Percentiles rank a stretch among this genome's conserved stretches.
Evolutionary conservation across 1,284 basidiomycete species (phyloP).

Genomic region (Leccinum pachyderme): DNA sequence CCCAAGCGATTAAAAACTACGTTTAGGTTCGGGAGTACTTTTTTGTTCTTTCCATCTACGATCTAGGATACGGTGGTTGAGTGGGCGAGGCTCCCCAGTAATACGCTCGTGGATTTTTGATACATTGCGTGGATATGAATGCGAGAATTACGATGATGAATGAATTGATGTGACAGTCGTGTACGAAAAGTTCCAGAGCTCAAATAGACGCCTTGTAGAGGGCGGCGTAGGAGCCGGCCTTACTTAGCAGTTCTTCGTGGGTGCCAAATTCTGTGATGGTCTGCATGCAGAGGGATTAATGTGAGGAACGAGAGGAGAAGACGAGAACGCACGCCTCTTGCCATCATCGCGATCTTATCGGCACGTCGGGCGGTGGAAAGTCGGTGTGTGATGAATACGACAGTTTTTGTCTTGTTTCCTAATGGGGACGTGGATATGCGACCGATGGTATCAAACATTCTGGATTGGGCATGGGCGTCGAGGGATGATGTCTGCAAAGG

Average conservation of each 20-base stretch:
- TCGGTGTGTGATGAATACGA: slow-evolving; percentile 83
- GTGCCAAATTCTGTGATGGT: slow-evolving; percentile 78
- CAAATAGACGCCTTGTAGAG: slow-evolving; percentile 68
- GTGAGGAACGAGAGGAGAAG: slow-evolving; percentile 12
- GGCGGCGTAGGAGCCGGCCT: slow-evolving; percentile 63
- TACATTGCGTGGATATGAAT: slow-evolving; percentile 30
- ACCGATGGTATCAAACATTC: slow-evolving; percentile 73
- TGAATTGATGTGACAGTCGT: slow-evolving; percentile 8
- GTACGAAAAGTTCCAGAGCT: slow-evolving; percentile 12
- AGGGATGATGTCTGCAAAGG: slow-evolving; percentile 66
- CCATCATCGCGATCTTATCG: slow-evolving; percentile 85
- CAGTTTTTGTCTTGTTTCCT: slow-evolving; percentile 62
- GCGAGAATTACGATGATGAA: slow-evolving; percentile 8
- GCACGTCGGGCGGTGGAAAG: slow-evolving; percentile 76
- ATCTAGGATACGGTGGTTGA: slow-evolving; percentile 26
- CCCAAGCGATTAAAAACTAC: slow-evolving; percentile 44
- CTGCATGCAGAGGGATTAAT: slow-evolving; percentile 38
- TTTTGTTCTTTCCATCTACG: slow-evolving; percentile 13
- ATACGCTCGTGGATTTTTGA: slow-evolving; percentile 23
- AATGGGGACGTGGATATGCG: slow-evolving; percentile 53
- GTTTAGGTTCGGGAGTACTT: slow-evolving; percentile 18
- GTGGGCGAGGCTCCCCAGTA: slow-evolving; percentile 15
- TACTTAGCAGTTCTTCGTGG: slow-evolving; percentile 67
- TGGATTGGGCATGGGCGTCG: slow-evolving; percentile 77
- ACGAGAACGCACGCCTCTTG: slow-evolving; percentile 58